Base-by-base conservation (phyloP, 768 basidiomycete species). In the Leccinum barrowsii region DNA sequence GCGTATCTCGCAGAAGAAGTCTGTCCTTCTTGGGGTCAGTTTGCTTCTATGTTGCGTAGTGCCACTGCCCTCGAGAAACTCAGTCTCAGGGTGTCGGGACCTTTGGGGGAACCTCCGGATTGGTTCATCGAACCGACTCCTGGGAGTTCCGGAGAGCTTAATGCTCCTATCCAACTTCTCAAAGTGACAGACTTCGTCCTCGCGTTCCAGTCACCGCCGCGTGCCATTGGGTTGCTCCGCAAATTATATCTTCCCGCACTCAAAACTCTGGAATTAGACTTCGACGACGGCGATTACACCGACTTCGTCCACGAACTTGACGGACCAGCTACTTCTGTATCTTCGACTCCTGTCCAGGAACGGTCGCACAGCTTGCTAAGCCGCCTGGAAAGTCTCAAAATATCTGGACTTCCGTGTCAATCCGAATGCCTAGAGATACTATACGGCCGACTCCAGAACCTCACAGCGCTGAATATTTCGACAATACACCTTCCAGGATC, bases 1-100 rank as follows among this genome's bases (percentile, higher is more conserved):
- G 80, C 83, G 0, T 89, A 80, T 72, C 87, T 88, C 63, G 70
- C 79, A 8, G 75, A 78, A 28, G 82, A 87, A 64, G 85, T 85
- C 13, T 82, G 87, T 12, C 89, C 87, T 2, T 76, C 79, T 4
- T 87, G 80, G 70, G 58, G 64, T 10, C 76, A 80, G 13, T 85
- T 90, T 61, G 65, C 71, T 26, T 66, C 77, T 30, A 83, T 88
- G 19, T 67, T 92, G 40, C 68, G 71, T 10, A 63, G 70, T 22
- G 85, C 85, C 4, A 82, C 87, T 3, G 72, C 80, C 40, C 78
- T 91, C 8, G 69, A 76, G 30, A 76, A 68, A 2, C 78, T 92
- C 56, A 76, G 76, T 3, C 74, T 91, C 8, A 77, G 75, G 37
- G 65, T 75, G 49, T 87, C 89, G 10, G 86, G 88, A 1, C 87